A percentile compares a stretch with the other conserved stretches of the same genome.
Evolutionary conservation across 1,284 basidiomycete genomes (phyloP).

Genomic region (Exsudoporus floridanus): DNA sequence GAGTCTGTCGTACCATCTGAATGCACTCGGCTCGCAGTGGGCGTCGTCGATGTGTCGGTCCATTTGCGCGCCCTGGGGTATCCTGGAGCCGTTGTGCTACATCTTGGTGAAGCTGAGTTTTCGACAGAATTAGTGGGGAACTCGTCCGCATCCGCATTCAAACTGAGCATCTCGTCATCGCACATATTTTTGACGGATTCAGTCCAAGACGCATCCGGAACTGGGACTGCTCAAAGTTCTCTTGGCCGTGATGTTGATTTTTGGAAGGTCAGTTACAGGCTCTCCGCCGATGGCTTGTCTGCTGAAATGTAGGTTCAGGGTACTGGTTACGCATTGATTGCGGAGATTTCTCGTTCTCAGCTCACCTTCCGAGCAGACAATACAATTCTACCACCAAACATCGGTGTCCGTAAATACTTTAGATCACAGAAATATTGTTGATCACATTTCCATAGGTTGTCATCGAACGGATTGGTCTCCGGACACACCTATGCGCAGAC

Average conservation of each 20-base stretch:
- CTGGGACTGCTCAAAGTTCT: constrained; percentile 3
- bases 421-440: not conserved
- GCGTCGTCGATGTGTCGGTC: constrained; percentile 69
- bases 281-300: not conserved
- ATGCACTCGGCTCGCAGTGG: constrained; percentile 68
- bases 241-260: constrained; percentile 41
- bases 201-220: constrained; percentile 36
- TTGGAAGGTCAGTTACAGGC: constrained; percentile 65
- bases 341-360: constrained; percentile 55
- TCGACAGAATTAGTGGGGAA: constrained; percentile 72
- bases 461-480: constrained; percentile 48
- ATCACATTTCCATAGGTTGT: constrained; percentile 40
- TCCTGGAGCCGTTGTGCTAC: constrained; percentile 64
- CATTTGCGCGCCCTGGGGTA: constrained; percentile 59
- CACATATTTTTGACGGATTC: constrained; percentile 69
- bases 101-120: constrained; percentile 66
- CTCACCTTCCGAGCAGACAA: constrained; percentile 41
- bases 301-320: constrained; percentile 37
- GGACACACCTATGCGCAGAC: constrained; percentile 68
- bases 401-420: constrained; percentile 38
- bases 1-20: constrained; percentile 93
- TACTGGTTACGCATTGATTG: constrained; percentile 65
- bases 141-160: constrained; percentile 55
- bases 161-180: constrained; percentile 48
- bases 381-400: constrained; percentile 35